Base-by-base conservation (phyloP, 305 asterid genomes). In the Fraxinus floribunda region DNA sequence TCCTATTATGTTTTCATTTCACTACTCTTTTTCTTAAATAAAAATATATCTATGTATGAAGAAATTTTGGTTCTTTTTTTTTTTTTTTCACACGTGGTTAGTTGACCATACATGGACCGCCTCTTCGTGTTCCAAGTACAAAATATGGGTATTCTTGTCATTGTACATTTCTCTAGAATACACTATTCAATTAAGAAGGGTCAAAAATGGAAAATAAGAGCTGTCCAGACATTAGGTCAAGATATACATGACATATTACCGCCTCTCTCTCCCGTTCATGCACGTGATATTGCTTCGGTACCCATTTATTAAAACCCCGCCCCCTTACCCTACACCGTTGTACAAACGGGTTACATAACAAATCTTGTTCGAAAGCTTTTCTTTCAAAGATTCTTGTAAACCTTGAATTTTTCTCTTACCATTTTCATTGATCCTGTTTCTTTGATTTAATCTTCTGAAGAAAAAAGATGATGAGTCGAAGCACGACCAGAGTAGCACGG, bases 381-480 rank as follows among this genome's bases (percentile, higher is more conserved):
- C 79, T 80, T 86, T 85, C 85, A 86, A 83, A 86, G 74, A 38
- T 80, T 90, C 81, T 82, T 26, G 87, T 30, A 75, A 83, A 22
- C 29, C 83, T 75, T 30, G 0, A 15, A 18, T 26, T 62, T 79
- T 4, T 36, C 74, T 22, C 49, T n/a, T 36, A 46, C 0, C 38
- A 15, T 78, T 38, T 5, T 71, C 1, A 26, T 66, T 9, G 55
- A 35, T 73, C 46, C 73, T 36, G 18, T 24, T 75, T 75, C 39
- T 70, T 20, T n/a, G 18, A 52, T 30, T 34, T n/a, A 8, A 29
- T 35, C 38, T 16, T 22, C 75, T 36, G 16, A 29, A 18, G 66
- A 1, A 5, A 7, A 68, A 89, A 24, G 79, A 93, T 91, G 96
- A 90, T 93, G 93, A 86, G 86, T 78, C 88, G 94, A 44, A 85